A percentile compares a stretch with the other conserved stretches of the same genome.
These are phyloP conservation scores for Lipomyces japonicus DNA, from an alignment of 805 yeast genomes.

Conservation along the genomic window DNA sequence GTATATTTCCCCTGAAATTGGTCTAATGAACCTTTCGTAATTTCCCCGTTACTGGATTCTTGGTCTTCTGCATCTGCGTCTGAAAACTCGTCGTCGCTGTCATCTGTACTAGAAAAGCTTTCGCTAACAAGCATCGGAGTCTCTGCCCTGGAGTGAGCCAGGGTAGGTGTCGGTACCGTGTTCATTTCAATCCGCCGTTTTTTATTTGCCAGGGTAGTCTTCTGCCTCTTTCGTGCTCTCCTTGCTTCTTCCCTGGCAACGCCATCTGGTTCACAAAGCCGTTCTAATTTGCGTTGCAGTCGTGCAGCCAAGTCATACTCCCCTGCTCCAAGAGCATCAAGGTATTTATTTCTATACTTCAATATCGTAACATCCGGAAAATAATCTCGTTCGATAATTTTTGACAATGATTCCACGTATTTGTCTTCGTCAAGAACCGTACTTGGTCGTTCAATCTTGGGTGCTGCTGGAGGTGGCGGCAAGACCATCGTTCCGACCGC, in stretches of 20 bases:
- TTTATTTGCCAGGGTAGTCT: not conserved
- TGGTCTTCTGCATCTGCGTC: not conserved
- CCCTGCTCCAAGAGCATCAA: constrained; percentile 19
- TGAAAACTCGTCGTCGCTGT: not conserved
- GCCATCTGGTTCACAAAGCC: constrained; percentile 12
- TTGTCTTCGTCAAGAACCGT: constrained; percentile 34
- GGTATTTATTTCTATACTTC: constrained; percentile 9
- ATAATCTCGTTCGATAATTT: constrained; percentile 31
- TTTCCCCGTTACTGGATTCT: not conserved
- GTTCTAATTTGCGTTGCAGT: constrained; percentile 10
- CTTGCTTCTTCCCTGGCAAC: constrained; percentile 7
- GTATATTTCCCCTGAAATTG: constrained; percentile 33
- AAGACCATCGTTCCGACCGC: constrained; percentile 7
- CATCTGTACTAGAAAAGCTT: not conserved
- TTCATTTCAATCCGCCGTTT: not conserved
- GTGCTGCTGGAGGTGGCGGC: constrained; percentile 16
- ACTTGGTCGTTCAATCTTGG: constrained; percentile 12
- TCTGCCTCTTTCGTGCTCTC: not conserved
- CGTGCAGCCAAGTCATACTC: constrained; percentile 1
- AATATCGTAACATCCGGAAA: constrained; percentile 27
- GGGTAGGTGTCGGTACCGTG: constrained; percentile 4
- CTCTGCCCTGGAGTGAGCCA: constrained; percentile 9
- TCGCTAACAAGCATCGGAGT: constrained; percentile 2
- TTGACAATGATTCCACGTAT: constrained; percentile 28
- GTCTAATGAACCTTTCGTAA: constrained; percentile 16